phyloP scores from a whole-genome alignment of 2,329 filamentous ascomycete species.

The Arthrobotrys conoides region DNA sequence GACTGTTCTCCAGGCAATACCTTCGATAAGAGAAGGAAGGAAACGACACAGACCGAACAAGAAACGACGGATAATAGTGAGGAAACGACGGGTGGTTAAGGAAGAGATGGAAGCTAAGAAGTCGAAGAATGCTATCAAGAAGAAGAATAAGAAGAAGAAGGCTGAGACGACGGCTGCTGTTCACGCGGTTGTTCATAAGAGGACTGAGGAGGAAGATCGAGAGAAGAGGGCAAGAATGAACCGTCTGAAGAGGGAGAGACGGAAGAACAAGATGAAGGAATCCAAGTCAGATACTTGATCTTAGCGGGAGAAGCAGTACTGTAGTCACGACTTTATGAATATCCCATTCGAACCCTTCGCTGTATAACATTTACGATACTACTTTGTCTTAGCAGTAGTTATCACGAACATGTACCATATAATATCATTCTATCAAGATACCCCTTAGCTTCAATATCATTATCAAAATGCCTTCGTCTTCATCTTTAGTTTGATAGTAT shows the following conservation, averaged over 20 bases:
- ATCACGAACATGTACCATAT: not conserved
- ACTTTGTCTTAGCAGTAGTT: no score
- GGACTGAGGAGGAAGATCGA: conserved; percentile 49
- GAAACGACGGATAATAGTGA: conserved; percentile 42
- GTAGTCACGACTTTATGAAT: no score
- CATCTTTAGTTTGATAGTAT: no score
- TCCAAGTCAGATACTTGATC: not conserved
- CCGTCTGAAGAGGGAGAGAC: conserved; percentile 45
- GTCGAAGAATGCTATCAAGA: conserved; percentile 46
- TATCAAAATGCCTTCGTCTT: no score
- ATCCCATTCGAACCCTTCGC: no score
- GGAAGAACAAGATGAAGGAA: conserved; percentile 42
- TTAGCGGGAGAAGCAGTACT: no score
- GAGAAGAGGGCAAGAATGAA: conserved; percentile 58
- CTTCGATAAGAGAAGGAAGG: not conserved
- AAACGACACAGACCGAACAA: conserved; percentile 46
- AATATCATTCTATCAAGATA: not conserved
- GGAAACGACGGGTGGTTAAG: conserved; percentile 16
- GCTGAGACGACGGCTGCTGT: conserved; percentile 27
- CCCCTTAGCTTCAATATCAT: not conserved
- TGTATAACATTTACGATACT: no score
- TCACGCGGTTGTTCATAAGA: conserved; percentile 37
- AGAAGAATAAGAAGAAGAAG: conserved; percentile 47
- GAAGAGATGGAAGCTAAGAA: conserved; percentile 29
- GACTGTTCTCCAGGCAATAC: conserved; percentile 10